phyloP scores from a whole-genome alignment of 2,329 filamentous ascomycete species.

The Graphilbum sp. region DNA sequence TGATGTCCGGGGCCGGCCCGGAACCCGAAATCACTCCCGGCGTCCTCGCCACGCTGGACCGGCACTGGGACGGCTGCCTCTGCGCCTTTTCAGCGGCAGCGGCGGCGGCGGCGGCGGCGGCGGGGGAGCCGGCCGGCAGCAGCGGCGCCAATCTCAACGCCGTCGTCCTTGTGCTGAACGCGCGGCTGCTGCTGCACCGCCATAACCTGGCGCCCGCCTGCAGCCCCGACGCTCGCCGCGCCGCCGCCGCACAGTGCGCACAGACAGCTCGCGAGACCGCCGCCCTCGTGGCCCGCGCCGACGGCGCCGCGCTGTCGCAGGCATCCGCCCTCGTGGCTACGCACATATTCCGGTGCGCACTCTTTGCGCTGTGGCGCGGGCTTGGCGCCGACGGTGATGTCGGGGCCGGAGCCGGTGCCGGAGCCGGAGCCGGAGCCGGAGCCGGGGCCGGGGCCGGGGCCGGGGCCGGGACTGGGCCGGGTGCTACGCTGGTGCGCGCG shows the following conservation, averaged over 20 bases:
- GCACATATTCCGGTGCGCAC: slow-evolving; percentile 74
- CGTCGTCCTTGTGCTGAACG: slow-evolving; percentile 63
- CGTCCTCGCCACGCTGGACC: slow-evolving; percentile 63
- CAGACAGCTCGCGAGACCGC: slow-evolving; percentile 64
- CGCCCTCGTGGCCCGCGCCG: slow-evolving; percentile 50
- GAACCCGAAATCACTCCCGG: slow-evolving; percentile 40
- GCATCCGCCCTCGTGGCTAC: slow-evolving; percentile 55
- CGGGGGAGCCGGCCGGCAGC: no score
- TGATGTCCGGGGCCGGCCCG: neutral
- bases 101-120: slow-evolving; percentile 39
- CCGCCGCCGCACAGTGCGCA: slow-evolving; percentile 64
- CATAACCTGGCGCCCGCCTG: slow-evolving; percentile 71
- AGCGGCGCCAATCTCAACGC: slow-evolving; percentile 16
- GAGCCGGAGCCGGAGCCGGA: slow-evolving; percentile 40
- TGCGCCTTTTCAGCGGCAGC: slow-evolving; percentile 40
- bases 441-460: slow-evolving; percentile 55
- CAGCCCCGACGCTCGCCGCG: slow-evolving; percentile 44
- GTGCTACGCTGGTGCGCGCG: slow-evolving; percentile 29
- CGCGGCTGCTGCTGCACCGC: slow-evolving; percentile 71
- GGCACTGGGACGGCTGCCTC: slow-evolving; percentile 65
- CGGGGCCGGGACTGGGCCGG: no score
- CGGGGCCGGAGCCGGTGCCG: neutral
- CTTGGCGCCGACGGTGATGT: slow-evolving; percentile 52
- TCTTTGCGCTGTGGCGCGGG: slow-evolving; percentile 62
- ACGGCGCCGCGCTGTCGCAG: slow-evolving; percentile 31